Percentiles rank a stretch among this genome's conserved stretches.
Evolutionary conservation across 352 stramenopile species (phyloP).

Genomic region (Phytophthora nicotianae): DNA sequence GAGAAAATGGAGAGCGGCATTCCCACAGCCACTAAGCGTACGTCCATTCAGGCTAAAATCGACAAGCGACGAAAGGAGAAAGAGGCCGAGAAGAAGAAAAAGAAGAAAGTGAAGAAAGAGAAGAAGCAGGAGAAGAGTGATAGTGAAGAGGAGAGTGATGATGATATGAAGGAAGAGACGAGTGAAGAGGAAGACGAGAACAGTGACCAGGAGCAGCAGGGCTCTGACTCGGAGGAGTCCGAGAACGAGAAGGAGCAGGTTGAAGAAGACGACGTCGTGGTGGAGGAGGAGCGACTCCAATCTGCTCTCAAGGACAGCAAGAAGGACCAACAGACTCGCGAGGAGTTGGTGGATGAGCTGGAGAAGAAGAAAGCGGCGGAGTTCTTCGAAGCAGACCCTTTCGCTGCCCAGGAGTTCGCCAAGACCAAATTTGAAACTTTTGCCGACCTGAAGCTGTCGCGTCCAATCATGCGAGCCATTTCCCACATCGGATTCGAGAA

Average conservation of each 20-base stretch:
- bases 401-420: constrained; percentile 74
- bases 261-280: constrained; percentile 68
- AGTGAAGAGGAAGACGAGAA: constrained; percentile 9
- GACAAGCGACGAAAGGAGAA: constrained; percentile 84
- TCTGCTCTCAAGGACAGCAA: constrained; percentile 64
- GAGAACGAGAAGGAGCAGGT: constrained; percentile 50
- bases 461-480: constrained; percentile 96
- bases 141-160: constrained; percentile 41
- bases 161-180: constrained; percentile 29
- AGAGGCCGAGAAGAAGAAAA: constrained; percentile 49
- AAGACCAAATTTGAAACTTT: constrained; percentile 94
- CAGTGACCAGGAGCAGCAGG: constrained; percentile 12
- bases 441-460: constrained; percentile 96
- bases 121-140: constrained; percentile 55
- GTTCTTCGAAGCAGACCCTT: constrained; percentile 85
- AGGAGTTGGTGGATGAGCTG: constrained; percentile 73
- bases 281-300: constrained; percentile 78
- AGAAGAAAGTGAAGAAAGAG: constrained; percentile 48
- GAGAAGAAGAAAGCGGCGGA: constrained; percentile 82
- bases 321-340: constrained; percentile 52
- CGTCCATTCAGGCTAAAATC: constrained; percentile 88
- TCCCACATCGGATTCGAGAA: constrained; percentile 96
- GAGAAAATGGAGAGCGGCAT: constrained; percentile 72
- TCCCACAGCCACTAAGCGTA: constrained; percentile 69
- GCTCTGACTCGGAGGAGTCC: constrained; percentile 15